Percentiles rank a stretch among this genome's conserved stretches.
phyloP scores from a whole-genome alignment of 2,329 filamentous ascomycete genomes.

The Lecanicillium sp. region DNA sequence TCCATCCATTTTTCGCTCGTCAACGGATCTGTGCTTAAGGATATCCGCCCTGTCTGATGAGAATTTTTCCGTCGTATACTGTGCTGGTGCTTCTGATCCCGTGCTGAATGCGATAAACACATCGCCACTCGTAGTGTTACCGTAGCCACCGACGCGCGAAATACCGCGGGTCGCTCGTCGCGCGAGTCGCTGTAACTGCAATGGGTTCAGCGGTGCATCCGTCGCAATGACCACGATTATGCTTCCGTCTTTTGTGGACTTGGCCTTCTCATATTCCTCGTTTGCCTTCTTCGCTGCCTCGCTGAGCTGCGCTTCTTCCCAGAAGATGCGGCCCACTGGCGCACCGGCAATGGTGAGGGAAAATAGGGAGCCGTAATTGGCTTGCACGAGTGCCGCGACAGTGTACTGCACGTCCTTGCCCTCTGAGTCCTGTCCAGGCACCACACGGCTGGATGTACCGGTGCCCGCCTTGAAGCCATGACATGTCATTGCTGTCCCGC shows the following conservation, averaged over 20 bases:
- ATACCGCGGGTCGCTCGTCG: constrained; percentile 53
- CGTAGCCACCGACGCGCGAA: constrained; percentile 50
- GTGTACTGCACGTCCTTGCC: constrained; percentile 39
- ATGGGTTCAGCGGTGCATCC: constrained; percentile 49
- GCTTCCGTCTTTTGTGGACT: constrained; percentile 52
- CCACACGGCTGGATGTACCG: constrained; percentile 47
- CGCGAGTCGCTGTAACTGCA: constrained; percentile 49
- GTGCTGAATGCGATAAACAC: constrained; percentile 59
- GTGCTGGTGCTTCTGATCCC: constrained; percentile 38
- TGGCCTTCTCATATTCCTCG: constrained; percentile 25
- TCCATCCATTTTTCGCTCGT: constrained; percentile 52
- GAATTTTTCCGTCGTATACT: constrained; percentile 24
- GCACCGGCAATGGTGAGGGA: constrained; percentile 51
- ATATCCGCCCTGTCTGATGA: constrained; percentile 35
- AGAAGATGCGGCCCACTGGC: constrained; percentile 50
- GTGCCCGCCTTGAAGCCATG: constrained; percentile 60
- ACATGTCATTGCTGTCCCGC: constrained; percentile 58
- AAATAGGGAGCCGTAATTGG: constrained; percentile 52
- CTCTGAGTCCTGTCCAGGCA: constrained; percentile 26
- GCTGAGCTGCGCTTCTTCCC: constrained; percentile 15
- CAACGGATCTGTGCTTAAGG: constrained; percentile 37
- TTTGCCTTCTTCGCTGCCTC: background rate
- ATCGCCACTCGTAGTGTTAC: constrained; percentile 53
- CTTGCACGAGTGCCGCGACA: constrained; percentile 52
- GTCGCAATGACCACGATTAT: constrained; percentile 56